A percentile compares a stretch with the other conserved stretches of the same genome.
Conservation (phyloP, 2,329 filamentous ascomycete species). For the Cladophialophora chaetospira region DNA sequence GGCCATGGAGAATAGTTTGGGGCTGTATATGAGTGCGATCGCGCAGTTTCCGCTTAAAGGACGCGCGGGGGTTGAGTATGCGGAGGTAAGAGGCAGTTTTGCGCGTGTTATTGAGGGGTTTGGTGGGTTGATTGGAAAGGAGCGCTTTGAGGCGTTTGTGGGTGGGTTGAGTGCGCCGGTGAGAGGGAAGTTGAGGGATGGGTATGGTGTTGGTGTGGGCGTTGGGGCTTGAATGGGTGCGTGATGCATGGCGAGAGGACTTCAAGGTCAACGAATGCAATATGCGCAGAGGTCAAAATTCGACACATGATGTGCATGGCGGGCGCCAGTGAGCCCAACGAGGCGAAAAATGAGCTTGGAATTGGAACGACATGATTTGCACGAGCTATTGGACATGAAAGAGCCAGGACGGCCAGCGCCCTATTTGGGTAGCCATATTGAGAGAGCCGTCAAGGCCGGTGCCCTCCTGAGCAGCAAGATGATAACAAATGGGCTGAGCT, state of each 20-base stretch:
- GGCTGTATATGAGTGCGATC: slow-evolving; percentile 81
- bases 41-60: slow-evolving; percentile 68
- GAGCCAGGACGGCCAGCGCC: too few species aligned
- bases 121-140: slow-evolving; percentile 45
- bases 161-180: slow-evolving; percentile 21
- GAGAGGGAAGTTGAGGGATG: slow-evolving; percentile 26
- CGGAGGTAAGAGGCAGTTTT: slow-evolving; percentile 65
- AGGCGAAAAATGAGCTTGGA: too few species aligned
- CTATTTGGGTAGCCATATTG: too few species aligned
- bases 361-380: too few species aligned
- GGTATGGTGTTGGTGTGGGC: slow-evolving; percentile 24
- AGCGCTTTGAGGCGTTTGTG: slow-evolving; percentile 25
- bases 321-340: too few species aligned
- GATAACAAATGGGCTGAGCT: neutral
- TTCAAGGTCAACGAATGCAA: too few species aligned
- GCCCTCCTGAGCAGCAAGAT: too few species aligned
- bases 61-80: slow-evolving; percentile 60
- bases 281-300: too few species aligned
- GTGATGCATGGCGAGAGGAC: too few species aligned
- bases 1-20: slow-evolving; percentile 83
- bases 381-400: too few species aligned
- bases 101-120: slow-evolving; percentile 65
- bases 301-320: too few species aligned
- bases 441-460: too few species aligned
- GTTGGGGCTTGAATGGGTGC: neutral